These are phyloP conservation scores for Linnemannia schmuckeri DNA, from an alignment of 192 early-diverging fungal species.

Conservation along the genomic window DNA sequence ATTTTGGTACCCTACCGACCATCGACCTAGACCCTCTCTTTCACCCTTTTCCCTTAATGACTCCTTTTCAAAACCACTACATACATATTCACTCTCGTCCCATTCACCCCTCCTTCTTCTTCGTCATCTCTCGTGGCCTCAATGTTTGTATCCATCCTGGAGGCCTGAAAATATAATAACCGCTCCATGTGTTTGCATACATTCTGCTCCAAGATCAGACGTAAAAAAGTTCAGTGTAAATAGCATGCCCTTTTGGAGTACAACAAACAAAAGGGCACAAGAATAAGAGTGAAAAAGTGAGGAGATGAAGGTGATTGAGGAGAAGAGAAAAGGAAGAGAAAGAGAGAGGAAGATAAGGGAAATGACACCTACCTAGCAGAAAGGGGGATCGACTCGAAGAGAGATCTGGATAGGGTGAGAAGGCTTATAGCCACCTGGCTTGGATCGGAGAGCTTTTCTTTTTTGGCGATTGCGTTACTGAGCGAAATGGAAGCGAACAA, in stretches of 20 bases:
- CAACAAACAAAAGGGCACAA: not conserved
- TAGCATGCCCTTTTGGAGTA: too few relatives aligned
- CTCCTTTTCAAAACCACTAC: not conserved
- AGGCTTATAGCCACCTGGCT: not conserved
- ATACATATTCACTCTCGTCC: not conserved
- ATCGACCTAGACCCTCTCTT: not conserved
- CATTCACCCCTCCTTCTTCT: not conserved
- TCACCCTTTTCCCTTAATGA: not conserved
- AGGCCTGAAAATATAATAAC: not conserved
- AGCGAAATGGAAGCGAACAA: not conserved
- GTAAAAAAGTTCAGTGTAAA: not conserved
- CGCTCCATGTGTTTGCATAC: slow-evolving; percentile 4
- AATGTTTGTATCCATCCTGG: not conserved
- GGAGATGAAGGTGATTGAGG: not conserved
- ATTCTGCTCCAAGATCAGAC: slow-evolving; percentile 2
- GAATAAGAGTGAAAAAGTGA: not conserved
- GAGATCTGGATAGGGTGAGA: not conserved
- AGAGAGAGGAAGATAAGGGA: not conserved
- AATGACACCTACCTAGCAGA: not conserved
- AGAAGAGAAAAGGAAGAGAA: not conserved
- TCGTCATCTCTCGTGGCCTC: not conserved
- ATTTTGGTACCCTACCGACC: not conserved
- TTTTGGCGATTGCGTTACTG: not conserved
- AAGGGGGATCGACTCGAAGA: not conserved
- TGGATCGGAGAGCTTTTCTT: not conserved